phyloP scores from a whole-genome alignment of 1,139 yeast genomes.

The Geotrichum citri-aurantii region DNA sequence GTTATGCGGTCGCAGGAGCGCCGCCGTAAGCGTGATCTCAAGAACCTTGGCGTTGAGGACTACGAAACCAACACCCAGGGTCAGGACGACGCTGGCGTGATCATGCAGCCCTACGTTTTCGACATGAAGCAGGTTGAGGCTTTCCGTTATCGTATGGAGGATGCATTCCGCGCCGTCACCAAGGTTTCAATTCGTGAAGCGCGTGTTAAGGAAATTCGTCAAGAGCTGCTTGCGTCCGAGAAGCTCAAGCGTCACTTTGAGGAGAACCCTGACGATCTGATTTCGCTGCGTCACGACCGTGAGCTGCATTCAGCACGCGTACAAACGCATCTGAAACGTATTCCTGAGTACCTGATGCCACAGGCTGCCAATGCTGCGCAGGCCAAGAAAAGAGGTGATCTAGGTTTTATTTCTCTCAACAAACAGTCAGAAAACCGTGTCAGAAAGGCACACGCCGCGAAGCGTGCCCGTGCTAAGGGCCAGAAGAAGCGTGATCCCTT shows the following conservation, averaged over 20 bases:
- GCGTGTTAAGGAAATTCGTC: conserved; percentile 79
- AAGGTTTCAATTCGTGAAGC: conserved; percentile 89
- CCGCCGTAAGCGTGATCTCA: conserved; percentile 52
- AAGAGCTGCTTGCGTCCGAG: conserved; percentile 82
- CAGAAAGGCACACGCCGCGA: conserved; percentile 42
- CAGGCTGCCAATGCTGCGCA: conserved; percentile 52
- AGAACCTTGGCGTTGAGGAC: conserved; percentile 16
- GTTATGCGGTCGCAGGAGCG: conserved; percentile 73
- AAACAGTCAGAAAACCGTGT: conserved; percentile 45
- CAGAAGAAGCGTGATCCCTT: conserved; percentile 58
- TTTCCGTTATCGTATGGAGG: conserved; percentile 94
- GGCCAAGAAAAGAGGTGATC: conserved; percentile 40
- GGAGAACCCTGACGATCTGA: conserved; percentile 95
- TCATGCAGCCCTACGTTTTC: conserved; percentile 71
- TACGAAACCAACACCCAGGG: conserved; percentile 17
- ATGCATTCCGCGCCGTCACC: conserved; percentile 94
- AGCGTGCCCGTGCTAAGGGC: conserved; percentile 32
- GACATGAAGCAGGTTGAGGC: conserved; percentile 92
- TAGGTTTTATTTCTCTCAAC: conserved; percentile 75
- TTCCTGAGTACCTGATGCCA: conserved; percentile 88
- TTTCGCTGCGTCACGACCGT: conserved; percentile 83
- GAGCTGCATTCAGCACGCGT: conserved; percentile 78
- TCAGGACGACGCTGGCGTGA: conserved; percentile 30
- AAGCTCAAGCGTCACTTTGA: conserved; percentile 92
- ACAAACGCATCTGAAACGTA: conserved; percentile 81